phyloP scores from a whole-genome alignment of 805 yeast species.

The Ogataea pini region DNA sequence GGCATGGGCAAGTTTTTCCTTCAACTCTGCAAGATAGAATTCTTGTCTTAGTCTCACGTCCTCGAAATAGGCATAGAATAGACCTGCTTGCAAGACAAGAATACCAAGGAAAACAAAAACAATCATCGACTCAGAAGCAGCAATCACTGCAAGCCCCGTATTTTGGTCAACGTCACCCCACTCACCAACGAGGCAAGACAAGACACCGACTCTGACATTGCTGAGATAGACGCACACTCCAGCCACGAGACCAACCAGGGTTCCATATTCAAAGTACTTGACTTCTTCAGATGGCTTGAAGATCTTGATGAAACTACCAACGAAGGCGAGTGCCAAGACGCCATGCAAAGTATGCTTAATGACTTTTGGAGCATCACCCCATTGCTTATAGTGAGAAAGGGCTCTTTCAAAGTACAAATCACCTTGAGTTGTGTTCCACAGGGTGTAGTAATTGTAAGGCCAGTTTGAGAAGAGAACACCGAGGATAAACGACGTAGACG shows the following conservation, averaged over 20 bases:
- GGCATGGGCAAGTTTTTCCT: slow-evolving; percentile 20
- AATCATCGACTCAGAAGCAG: slow-evolving; percentile 81
- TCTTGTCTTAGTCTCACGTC: slow-evolving; percentile 29
- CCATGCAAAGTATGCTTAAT: slow-evolving; percentile 64
- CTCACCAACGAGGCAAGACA: slow-evolving; percentile 63
- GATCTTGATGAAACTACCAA: slow-evolving; percentile 74
- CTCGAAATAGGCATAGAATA: slow-evolving; percentile 67
- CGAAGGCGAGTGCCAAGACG: slow-evolving; percentile 62
- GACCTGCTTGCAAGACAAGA: slow-evolving; percentile 81
- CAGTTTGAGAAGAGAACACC: slow-evolving; percentile 79
- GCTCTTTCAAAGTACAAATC: slow-evolving; percentile 60
- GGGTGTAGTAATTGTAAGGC: slow-evolving; percentile 76
- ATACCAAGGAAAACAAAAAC: slow-evolving; percentile 74
- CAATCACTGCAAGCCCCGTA: slow-evolving; percentile 88
- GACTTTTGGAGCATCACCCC: slow-evolving; percentile 65
- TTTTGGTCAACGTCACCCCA: slow-evolving; percentile 94
- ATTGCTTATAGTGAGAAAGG: slow-evolving; percentile 67
- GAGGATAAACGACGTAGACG: slow-evolving; percentile 68
- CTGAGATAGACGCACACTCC: slow-evolving; percentile 81
- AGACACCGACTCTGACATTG: slow-evolving; percentile 79
- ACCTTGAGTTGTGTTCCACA: slow-evolving; percentile 60
- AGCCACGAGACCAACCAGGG: slow-evolving; percentile 70
- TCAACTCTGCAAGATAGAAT: slow-evolving; percentile 30
- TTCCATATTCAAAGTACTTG: slow-evolving; percentile 86
- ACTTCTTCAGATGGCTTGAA: slow-evolving; percentile 86